Evolutionary conservation across 441 rosid species (phyloP), one percentile per base, ranked within the genome.

Genomic region (Gossypium gossypioides): DNA sequence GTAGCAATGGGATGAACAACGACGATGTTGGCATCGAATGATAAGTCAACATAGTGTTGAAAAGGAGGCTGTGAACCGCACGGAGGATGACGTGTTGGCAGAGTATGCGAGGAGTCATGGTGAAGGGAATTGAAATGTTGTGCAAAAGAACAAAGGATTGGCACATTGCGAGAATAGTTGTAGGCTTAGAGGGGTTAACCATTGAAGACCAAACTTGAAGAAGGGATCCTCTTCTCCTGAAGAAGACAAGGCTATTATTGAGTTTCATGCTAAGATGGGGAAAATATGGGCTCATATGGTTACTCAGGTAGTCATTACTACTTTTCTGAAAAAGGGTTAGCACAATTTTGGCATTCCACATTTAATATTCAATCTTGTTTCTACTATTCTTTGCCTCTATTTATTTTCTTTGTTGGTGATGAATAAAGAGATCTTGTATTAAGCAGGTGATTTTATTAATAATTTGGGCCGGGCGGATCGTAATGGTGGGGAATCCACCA

Each of bases 121-220:
- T 8, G 97, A 87, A 79, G 97, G 98, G 34, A 93, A 93, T 59
- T 93, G 98, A 96, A 91, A 93, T 66, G 88, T 93, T 0, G 92
- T 91, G 77, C 91, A 88, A 73, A 87, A 82, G 75, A 85, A 86
- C 77, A 84, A 94, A 1, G 92, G 91, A 0, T 80, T 93, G 75
- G 82, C 87, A 64, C 89, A 96, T 5, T 93, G 98, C 40, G 97
- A 96, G 6, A 91, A 91, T 81, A 93, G 97, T 69, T 93, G 98
- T 9, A 77, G 98, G 68, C 95, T 91, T n/a, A 87, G 97, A 19
- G 21, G 59, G 27, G 27, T 13, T 21, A 55, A 55, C 27, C 59
- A 21, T 19, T 19, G 21, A 8, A 76, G 91, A 1, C 97, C 96
- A 0, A 88, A 91, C 73, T 83, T 93, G n/a, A 91, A 80, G 77